Conservation (phyloP, 2,329 filamentous ascomycete species). For the Calonectria crousiana region DNA sequence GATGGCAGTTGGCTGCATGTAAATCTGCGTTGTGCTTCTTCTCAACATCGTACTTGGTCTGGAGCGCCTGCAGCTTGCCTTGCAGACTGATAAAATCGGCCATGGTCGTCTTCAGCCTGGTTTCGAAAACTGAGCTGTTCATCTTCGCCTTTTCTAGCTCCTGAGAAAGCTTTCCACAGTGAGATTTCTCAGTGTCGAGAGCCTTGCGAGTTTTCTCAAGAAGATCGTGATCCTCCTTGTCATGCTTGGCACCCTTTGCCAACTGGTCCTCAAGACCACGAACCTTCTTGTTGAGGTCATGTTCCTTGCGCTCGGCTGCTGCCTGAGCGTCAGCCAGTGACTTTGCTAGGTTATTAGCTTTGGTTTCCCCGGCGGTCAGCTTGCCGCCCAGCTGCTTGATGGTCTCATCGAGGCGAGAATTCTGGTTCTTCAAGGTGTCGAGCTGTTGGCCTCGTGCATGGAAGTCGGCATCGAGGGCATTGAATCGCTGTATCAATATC, state of each 20-base stretch:
- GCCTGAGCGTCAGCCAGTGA: neutral
- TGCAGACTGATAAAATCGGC: neutral
- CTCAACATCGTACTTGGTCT: neutral
- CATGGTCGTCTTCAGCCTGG: neutral
- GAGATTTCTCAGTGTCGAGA: neutral
- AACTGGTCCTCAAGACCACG: neutral
- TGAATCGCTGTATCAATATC: neutral
- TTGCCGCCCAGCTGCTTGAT: neutral
- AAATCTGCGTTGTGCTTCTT: neutral
- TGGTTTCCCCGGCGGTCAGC: neutral
- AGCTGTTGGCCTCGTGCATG: neutral
- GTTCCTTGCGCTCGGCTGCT: neutral
- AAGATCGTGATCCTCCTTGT: neutral
- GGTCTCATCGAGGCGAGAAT: neutral
- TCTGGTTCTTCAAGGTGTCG: neutral
- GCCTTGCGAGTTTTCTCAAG: neutral
- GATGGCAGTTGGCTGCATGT: neutral
- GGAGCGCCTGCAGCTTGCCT: neutral
- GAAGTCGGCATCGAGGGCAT: constrained; percentile 15
- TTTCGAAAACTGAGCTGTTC: neutral
- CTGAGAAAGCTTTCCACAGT: neutral
- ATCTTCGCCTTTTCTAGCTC: neutral
- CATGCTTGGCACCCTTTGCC: neutral
- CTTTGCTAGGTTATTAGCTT: neutral
- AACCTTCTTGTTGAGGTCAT: neutral